These are phyloP conservation scores for Xylaria polymorpha DNA, from an alignment of 2,329 filamentous ascomycete species.

Conservation along the genomic window DNA sequence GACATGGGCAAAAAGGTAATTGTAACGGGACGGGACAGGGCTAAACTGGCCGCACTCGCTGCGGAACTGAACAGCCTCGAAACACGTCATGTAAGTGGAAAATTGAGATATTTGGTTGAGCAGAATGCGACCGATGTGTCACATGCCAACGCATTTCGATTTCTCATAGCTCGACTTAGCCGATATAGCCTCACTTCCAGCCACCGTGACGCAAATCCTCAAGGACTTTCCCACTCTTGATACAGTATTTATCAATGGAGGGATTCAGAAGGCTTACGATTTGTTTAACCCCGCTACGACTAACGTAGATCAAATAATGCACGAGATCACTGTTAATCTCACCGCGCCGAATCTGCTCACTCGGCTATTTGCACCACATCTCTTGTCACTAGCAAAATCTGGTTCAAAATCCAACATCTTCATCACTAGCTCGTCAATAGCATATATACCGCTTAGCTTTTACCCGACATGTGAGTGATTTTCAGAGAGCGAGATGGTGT, in stretches of 20 bases:
- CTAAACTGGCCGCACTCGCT: neutral
- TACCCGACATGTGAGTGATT: neutral
- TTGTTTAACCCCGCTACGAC: constrained; percentile 1
- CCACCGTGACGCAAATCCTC: neutral
- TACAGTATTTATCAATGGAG: constrained; percentile 5
- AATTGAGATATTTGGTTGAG: neutral
- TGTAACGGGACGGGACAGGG: neutral
- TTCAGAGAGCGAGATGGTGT: too few species aligned
- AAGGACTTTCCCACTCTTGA: constrained; percentile 14
- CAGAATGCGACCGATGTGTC: neutral
- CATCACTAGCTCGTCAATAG: constrained; percentile 1
- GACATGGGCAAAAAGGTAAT: constrained; percentile 1
- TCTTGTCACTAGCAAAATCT: neutral
- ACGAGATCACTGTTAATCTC: neutral
- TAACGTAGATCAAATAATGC: neutral
- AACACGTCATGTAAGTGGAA: neutral
- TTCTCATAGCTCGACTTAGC: constrained; percentile 32
- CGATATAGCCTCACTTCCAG: constrained; percentile 14
- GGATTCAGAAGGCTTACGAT: constrained; percentile 2
- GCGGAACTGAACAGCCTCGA: neutral
- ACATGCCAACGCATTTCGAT: neutral
- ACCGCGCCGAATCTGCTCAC: neutral
- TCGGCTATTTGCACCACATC: neutral
- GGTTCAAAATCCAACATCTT: neutral
- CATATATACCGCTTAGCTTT: neutral